Evolutionary conservation across 2,329 filamentous ascomycete species (phyloP).

Genomic region (Gnomoniopsis sp.): DNA sequence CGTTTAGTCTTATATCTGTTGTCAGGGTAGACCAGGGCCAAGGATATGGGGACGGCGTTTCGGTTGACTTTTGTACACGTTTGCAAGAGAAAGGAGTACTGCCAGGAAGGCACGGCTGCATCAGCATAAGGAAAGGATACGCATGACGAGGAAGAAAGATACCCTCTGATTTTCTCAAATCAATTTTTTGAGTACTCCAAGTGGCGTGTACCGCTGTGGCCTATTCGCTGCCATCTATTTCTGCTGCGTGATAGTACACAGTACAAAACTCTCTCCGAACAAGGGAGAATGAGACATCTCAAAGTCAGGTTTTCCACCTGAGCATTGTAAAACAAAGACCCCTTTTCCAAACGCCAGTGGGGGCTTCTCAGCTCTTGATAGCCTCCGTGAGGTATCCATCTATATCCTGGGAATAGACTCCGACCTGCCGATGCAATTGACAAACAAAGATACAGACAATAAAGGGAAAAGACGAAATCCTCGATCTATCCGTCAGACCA

Average conservation of each 20-base stretch:
- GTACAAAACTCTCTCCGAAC: no score
- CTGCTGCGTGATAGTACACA: no score
- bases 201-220: not conserved
- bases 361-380: conserved; percentile 57
- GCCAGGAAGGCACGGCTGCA: no score
- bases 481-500: no score
- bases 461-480: no score
- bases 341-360: conserved; percentile 32
- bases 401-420: conserved; percentile 25
- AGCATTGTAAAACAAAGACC: no score
- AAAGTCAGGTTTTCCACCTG: not conserved
- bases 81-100: no score
- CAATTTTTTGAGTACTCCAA: not conserved
- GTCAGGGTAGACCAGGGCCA: not conserved
- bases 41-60: not conserved
- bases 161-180: not conserved
- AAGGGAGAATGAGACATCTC: not conserved
- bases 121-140: not conserved
- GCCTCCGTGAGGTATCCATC: conserved; percentile 31
- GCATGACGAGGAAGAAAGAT: not conserved
- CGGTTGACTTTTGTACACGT: not conserved
- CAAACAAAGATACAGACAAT: conserved; percentile 10
- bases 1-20: no score
- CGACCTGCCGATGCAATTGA: conserved; percentile 5
- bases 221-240: not conserved